phyloP scores from a whole-genome alignment of 305 asterid species.

The Solanum hybrid region DNA sequence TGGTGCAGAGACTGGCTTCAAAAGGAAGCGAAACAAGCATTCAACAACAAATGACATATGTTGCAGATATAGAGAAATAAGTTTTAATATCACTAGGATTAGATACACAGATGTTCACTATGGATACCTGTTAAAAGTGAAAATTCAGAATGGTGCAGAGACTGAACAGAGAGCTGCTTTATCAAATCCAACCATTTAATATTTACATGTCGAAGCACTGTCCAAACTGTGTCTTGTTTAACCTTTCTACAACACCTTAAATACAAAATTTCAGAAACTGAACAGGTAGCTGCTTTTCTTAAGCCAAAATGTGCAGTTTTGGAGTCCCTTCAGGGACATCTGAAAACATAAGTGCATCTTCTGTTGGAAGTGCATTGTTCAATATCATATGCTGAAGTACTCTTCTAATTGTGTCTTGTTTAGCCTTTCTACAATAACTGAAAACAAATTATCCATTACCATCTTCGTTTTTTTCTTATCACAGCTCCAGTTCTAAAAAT shows the following conservation, averaged over 20 bases:
- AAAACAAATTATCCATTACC: neutral
- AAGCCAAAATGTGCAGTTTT: neutral
- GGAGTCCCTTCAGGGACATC: neutral
- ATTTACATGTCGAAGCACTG: neutral
- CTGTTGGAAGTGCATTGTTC: neutral
- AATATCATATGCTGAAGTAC: neutral
- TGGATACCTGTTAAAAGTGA: neutral
- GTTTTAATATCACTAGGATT: neutral
- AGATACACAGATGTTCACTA: neutral
- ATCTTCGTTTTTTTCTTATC: neutral
- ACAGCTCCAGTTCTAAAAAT: neutral
- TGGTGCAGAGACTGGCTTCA: neutral
- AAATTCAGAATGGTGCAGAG: neutral
- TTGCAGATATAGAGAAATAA: neutral
- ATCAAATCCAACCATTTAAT: neutral
- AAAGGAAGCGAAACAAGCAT: neutral
- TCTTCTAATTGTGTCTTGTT: neutral
- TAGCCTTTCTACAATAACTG: neutral
- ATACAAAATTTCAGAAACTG: constrained; percentile 1
- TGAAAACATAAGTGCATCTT: neutral
- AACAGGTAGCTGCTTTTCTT: neutral
- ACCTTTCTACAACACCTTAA: neutral
- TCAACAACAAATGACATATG: neutral
- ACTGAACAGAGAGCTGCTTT: neutral
- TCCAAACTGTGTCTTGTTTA: neutral